These are phyloP conservation scores for Backusella westeae DNA, from an alignment of 192 early-diverging fungal species.

Conservation along the genomic window DNA sequence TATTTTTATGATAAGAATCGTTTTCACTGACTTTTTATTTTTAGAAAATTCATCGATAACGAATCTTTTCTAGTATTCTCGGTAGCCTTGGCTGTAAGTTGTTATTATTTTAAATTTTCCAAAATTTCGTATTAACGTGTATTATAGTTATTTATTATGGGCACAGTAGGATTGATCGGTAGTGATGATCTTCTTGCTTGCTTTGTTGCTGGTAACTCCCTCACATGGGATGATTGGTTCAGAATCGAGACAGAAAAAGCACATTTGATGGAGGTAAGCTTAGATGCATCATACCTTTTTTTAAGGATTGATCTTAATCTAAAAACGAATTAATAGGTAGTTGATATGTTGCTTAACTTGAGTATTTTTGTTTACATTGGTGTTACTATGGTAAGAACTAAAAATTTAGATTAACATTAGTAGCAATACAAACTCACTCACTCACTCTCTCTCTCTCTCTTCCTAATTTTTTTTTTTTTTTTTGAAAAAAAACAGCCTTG, in stretches of 20 bases:
- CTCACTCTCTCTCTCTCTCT: no score
- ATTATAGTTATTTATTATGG: slow-evolving; percentile 53
- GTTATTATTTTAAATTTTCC: neutral
- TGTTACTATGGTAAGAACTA: slow-evolving; percentile 47
- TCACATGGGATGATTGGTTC: slow-evolving; percentile 94
- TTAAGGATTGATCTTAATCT: neutral
- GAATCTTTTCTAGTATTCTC: slow-evolving; percentile 81
- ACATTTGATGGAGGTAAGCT: slow-evolving; percentile 70
- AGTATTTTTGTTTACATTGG: slow-evolving; percentile 90
- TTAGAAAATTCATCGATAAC: slow-evolving; percentile 80
- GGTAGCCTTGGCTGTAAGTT: slow-evolving; percentile 67
- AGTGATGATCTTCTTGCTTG: slow-evolving; percentile 76
- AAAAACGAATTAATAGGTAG: neutral
- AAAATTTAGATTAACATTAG: neutral
- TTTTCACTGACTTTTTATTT: neutral
- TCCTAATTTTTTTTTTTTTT: neutral
- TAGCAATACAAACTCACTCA: neutral
- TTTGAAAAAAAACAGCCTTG: slow-evolving; percentile 68
- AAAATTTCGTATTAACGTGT: neutral
- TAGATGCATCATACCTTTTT: neutral
- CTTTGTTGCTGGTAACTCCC: slow-evolving; percentile 76
- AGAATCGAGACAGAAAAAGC: slow-evolving; percentile 69
- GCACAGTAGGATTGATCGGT: slow-evolving; percentile 69
- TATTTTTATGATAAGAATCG: no score
- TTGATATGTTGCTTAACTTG: slow-evolving; percentile 82